A percentile compares a stretch with the other conserved stretches of the same genome.
Evolutionary conservation across 768 basidiomycete genomes (phyloP).

Genomic region (Cytidiella melzeri): DNA sequence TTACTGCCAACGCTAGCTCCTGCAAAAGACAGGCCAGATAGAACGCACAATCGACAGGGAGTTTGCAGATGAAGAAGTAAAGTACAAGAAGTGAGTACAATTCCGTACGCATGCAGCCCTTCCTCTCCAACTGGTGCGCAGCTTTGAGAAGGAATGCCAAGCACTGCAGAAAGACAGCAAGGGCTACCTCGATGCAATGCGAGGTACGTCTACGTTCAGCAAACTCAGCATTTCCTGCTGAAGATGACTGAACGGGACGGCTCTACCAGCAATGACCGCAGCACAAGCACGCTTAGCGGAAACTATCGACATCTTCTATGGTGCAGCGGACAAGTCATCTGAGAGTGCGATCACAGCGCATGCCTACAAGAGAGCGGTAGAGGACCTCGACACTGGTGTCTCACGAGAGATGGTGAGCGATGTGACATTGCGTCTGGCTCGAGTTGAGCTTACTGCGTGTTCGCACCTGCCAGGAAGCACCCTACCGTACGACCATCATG

Average conservation of each 20-base stretch:
- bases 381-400: slow-evolving; percentile 85
- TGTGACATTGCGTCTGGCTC: background rate
- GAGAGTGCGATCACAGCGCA: slow-evolving; percentile 97
- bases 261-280: slow-evolving; percentile 74
- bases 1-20: slow-evolving; percentile 45
- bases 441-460: background rate
- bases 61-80: slow-evolving; percentile 87
- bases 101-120: background rate
- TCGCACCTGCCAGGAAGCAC: slow-evolving; percentile 62
- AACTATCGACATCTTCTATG: slow-evolving; percentile 90
- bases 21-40: slow-evolving; percentile 98
- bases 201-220: slow-evolving; percentile 46
- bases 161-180: slow-evolving; percentile 94
- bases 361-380: slow-evolving; percentile 91
- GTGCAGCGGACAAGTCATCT: slow-evolving; percentile 73
- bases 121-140: slow-evolving; percentile 24
- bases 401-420: slow-evolving; percentile 68
- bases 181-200: slow-evolving; percentile 90
- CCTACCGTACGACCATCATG: slow-evolving; percentile 90
- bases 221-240: background rate
- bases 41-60: slow-evolving; percentile 93
- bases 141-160: slow-evolving; percentile 95
- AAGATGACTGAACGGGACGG: background rate
- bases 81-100: slow-evolving; percentile 74
- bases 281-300: slow-evolving; percentile 93